Percentiles rank a stretch among this genome's conserved stretches.
These are phyloP conservation scores for Citrus glauca DNA, from an alignment of 345 rosid species.

Conservation along the genomic window DNA sequence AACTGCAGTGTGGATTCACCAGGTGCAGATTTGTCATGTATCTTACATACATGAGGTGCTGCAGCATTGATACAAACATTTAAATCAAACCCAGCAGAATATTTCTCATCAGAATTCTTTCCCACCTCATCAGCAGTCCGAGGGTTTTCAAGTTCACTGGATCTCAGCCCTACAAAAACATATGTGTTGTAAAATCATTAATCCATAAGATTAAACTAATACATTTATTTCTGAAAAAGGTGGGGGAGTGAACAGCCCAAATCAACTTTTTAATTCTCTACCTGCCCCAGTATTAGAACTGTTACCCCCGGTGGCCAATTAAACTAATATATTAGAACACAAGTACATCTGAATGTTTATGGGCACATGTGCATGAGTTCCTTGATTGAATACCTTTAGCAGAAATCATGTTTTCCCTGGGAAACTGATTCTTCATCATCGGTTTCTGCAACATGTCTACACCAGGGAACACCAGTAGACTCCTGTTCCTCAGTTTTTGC, in stretches of 20 bases:
- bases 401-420: constrained; percentile 19
- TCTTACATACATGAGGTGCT: constrained; percentile 12
- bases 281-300: too few relatives aligned
- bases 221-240: too few relatives aligned
- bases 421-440: constrained; percentile 28
- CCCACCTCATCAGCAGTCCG: constrained; percentile 10
- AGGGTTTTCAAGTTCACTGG: constrained; percentile 22
- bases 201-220: neutral
- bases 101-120: constrained; percentile 15
- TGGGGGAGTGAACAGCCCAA: too few relatives aligned
- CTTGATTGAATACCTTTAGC: constrained; percentile 34
- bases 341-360: neutral
- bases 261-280: too few relatives aligned
- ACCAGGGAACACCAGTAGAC: constrained; percentile 82
- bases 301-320: too few relatives aligned
- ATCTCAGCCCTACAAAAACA: constrained; percentile 27
- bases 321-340: neutral
- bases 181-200: neutral
- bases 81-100: constrained; percentile 23
- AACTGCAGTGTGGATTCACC: constrained; percentile 23
- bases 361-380: neutral
- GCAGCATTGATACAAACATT: constrained; percentile 17
- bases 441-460: constrained; percentile 83
- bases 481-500: constrained; percentile 53
- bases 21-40: constrained; percentile 24